phyloP scores from a whole-genome alignment of 208 protist genomes.

The Zelonia costaricensis region DNA sequence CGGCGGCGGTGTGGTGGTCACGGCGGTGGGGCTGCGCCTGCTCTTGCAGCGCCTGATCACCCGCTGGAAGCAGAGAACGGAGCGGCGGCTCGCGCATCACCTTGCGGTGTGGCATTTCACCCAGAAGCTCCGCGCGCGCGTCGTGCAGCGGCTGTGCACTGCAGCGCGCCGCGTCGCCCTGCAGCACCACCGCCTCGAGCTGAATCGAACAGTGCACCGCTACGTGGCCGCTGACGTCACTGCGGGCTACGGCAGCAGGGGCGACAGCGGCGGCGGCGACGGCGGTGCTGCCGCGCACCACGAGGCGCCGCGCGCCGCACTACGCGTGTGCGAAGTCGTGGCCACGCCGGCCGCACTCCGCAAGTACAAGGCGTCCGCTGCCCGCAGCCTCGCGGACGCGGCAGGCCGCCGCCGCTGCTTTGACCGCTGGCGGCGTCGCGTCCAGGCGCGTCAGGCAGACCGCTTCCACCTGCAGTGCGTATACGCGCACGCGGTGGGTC shows the following conservation, averaged over 20 bases:
- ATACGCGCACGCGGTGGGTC: conserved; percentile 1
- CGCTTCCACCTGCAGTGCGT: conserved; percentile 5
- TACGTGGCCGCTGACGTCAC: too few relatives aligned
- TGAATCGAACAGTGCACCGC: too few relatives aligned
- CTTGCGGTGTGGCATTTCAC: conserved; percentile 33
- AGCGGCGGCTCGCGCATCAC: conserved; percentile 34
- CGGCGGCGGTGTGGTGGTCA: conserved; percentile 6
- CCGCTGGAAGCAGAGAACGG: conserved; percentile 42
- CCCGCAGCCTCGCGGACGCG: conserved; percentile 3
- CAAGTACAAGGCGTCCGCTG: conserved; percentile 20
- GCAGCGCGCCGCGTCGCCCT: conserved; percentile 16
- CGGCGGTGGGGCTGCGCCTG: conserved; percentile 20
- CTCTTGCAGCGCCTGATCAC: conserved; percentile 21
- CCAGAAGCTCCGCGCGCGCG: conserved; percentile 21
- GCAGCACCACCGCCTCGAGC: conserved; percentile 7
- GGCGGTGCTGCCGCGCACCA: too few relatives aligned
- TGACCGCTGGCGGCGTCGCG: conserved; percentile 6
- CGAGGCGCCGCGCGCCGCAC: conserved; percentile 1
- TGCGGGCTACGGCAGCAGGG: too few relatives aligned
- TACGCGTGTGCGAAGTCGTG: conserved; percentile 3
- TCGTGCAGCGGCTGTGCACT: conserved; percentile 2
- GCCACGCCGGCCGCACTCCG: background rate
- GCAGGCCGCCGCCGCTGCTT: conserved; percentile 15
- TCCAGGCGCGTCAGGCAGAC: conserved; percentile 9
- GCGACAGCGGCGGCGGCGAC: too few relatives aligned